These are phyloP conservation scores for Rhododendron ovatum DNA, from an alignment of 148 eudicot genomes.

Conservation along the genomic window DNA sequence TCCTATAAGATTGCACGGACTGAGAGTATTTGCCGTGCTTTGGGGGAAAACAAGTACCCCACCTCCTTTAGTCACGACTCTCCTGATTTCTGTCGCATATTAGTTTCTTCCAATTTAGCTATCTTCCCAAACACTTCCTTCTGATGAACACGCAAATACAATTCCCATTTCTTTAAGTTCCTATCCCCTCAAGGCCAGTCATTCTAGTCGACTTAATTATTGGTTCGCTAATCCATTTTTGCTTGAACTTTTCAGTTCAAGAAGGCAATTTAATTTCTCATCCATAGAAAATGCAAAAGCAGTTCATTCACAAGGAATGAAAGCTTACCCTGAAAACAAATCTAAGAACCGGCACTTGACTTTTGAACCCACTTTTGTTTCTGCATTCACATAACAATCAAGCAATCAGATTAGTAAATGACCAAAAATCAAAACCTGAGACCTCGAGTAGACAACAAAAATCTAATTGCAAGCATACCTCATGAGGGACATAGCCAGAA, in stretches of 20 bases:
- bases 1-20: neutral
- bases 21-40: neutral
- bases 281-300: neutral
- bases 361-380: constrained; percentile 98
- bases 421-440: constrained; percentile 1
- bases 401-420: constrained; percentile 1
- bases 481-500: constrained; percentile 57
- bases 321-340: constrained; percentile 41
- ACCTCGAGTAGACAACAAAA: neutral
- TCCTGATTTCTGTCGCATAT: neutral
- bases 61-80: neutral
- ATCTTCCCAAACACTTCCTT: neutral
- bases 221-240: neutral
- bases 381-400: constrained; percentile 32
- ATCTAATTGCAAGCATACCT: constrained; percentile 42
- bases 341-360: constrained; percentile 83
- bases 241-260: neutral
- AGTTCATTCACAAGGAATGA: neutral
- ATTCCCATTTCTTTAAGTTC: neutral
- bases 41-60: neutral
- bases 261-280: neutral
- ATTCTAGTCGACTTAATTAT: neutral
- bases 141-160: neutral
- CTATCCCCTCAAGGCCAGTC: neutral
- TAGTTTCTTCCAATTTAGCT: neutral